Evolutionary conservation across 352 stramenopile species (phyloP), one percentile per base, ranked within the genome.

Genomic region (Pythium utonaiense): DNA sequence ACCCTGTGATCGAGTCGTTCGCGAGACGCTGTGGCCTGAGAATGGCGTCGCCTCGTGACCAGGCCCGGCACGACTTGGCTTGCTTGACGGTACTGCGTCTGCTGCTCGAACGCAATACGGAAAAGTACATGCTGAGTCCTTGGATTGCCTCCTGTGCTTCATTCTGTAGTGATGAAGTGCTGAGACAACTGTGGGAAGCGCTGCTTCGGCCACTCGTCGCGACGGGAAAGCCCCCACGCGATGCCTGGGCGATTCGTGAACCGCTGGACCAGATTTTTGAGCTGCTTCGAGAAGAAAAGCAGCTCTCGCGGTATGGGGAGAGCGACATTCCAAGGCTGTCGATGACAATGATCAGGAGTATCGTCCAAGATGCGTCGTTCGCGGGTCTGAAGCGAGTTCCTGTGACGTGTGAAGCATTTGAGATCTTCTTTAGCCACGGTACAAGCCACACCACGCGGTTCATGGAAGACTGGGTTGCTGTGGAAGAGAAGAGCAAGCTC

Each of bases 51-150:
- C 53, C 45, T 40, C 38, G 27, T 19, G 61, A 62, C 25, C 28
- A 47, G 22, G 38, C 38, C 0, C 78, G 83, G 2, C 84, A 95
- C 44, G 73, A 83, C 19, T 64, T 93, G 52, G 79, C 80, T 25
- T 93, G 79, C 49, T 64, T 72, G 61, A 80, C 82, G 44, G 69
- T 95, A 60, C 64, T 95, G 51, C 84, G 77, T 50, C 89, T 75
- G 62, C 67, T 95, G 21, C 40, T 93, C 41, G 83, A 93, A 54
- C 61, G 73, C 52, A 95, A 95, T 69, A 75, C 67, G 10, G 79
- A 91, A 42, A 88, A 78, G 45, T 90, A 86, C 49, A 56, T 89
- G 17, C 73, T 95, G 16, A 90, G 77, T 55, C 70, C 84, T 21
- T 91, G 80, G 68, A 88, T 94, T 51, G 77, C 78, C 16, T 69